Percentiles rank a stretch among this genome's conserved stretches.
phyloP scores from a whole-genome alignment of 345 rosid species.

The Fremontodendron californicum region DNA sequence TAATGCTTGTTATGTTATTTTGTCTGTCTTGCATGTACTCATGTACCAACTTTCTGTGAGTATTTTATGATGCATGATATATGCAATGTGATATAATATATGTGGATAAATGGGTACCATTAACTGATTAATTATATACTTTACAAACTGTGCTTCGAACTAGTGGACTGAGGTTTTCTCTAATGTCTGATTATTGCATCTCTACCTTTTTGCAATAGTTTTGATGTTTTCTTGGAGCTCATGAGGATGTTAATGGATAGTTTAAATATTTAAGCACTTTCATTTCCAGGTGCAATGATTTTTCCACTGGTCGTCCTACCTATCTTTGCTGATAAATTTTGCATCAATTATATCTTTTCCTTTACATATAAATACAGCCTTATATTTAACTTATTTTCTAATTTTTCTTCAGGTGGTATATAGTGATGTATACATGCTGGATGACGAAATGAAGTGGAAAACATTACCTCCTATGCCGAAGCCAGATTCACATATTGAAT shows the following conservation, averaged over 20 bases:
- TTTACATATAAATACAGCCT: neutral
- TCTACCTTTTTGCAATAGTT: neutral
- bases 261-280: neutral
- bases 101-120: neutral
- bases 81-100: neutral
- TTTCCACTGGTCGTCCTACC: neutral
- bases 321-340: neutral
- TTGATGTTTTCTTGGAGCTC: neutral
- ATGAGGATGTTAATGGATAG: neutral
- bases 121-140: neutral
- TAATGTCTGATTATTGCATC: neutral
- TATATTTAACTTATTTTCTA: neutral
- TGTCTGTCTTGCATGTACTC: neutral
- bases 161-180: neutral
- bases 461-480: constrained; percentile 75
- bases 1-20: too few relatives aligned
- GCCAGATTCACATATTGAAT: constrained; percentile 91
- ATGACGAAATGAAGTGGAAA: constrained; percentile 89
- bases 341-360: neutral
- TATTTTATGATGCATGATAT: neutral
- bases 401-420: constrained; percentile 66
- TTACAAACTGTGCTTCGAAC: neutral
- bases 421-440: constrained; percentile 83
- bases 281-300: neutral
- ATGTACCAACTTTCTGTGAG: neutral